Conservation (phyloP, 1,284 basidiomycete genomes). For the Spongiforma sp. region DNA sequence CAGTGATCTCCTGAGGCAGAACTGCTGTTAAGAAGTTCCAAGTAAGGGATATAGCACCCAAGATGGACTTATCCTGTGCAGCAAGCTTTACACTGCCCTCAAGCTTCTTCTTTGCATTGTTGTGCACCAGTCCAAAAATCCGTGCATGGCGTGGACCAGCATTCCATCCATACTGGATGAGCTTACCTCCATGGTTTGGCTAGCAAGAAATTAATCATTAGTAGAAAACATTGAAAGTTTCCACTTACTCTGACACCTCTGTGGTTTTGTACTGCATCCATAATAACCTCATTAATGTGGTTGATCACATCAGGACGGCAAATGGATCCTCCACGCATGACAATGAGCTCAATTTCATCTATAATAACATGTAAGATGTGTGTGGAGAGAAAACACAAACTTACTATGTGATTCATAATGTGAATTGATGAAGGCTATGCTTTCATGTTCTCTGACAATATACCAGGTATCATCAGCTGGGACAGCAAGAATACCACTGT, state of each 20-base stretch:
- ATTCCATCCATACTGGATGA: not conserved
- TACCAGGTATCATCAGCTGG: not conserved
- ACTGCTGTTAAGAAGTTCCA: not conserved
- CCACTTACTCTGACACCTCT: not conserved
- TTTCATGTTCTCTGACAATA: not conserved
- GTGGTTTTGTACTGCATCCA: not conserved
- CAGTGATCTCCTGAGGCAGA: not conserved
- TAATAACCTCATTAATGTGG: not conserved
- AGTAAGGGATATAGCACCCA: not conserved
- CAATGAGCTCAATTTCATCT: not conserved
- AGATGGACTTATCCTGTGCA: not conserved
- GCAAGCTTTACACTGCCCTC: not conserved
- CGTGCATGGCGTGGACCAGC: not conserved
- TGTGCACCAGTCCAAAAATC: not conserved
- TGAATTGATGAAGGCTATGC: not conserved
- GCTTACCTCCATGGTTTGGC: not conserved
- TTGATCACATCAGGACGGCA: not conserved
- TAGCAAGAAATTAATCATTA: not conserved
- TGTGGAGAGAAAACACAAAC: not conserved
- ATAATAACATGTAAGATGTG: not conserved
- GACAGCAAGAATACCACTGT: not conserved
- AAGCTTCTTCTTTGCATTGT: not conserved
- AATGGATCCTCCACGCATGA: not conserved
- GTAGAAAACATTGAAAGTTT: not conserved
- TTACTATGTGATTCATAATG: not conserved